A percentile compares a stretch with the other conserved stretches of the same genome.
Conservation (phyloP, 164 flowering plant genomes). For the Magnolia changhungtana region DNA sequence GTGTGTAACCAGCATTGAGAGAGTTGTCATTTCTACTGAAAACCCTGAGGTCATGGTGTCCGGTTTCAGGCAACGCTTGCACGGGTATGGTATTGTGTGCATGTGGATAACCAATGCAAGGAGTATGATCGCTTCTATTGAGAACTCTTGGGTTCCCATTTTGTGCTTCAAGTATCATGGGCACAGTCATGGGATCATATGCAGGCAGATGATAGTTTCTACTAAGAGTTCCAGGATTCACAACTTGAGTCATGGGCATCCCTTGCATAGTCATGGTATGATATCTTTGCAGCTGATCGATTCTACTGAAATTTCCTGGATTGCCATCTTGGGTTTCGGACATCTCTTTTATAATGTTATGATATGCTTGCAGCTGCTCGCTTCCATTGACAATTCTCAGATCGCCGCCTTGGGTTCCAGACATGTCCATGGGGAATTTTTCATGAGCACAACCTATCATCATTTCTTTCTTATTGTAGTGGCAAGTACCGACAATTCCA, state of each 20-base stretch:
- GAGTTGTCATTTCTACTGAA: not conserved
- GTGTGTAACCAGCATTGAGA: not conserved
- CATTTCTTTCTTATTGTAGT: not conserved
- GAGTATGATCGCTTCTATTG: not conserved
- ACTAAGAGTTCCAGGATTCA: not conserved
- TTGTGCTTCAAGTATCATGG: not conserved
- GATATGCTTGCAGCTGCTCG: not conserved
- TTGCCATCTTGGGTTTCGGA: not conserved
- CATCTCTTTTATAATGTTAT: not conserved
- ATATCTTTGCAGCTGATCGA: not conserved
- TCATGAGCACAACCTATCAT: not conserved
- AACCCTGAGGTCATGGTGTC: not conserved
- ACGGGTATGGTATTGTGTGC: not conserved
- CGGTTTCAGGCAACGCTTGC: not conserved
- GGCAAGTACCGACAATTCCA: not conserved
- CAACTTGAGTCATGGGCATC: not conserved
- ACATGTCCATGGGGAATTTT: not conserved
- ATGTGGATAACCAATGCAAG: not conserved
- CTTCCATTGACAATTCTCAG: too few relatives aligned
- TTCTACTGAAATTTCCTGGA: not conserved
- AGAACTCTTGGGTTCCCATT: not conserved
- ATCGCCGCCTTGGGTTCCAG: not conserved
- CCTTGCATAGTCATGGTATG: not conserved
- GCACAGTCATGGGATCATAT: not conserved
- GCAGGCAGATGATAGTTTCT: not conserved